These are phyloP conservation scores for Wickerhamiella occidentalis DNA, from an alignment of 805 yeast species.

Conservation along the genomic window DNA sequence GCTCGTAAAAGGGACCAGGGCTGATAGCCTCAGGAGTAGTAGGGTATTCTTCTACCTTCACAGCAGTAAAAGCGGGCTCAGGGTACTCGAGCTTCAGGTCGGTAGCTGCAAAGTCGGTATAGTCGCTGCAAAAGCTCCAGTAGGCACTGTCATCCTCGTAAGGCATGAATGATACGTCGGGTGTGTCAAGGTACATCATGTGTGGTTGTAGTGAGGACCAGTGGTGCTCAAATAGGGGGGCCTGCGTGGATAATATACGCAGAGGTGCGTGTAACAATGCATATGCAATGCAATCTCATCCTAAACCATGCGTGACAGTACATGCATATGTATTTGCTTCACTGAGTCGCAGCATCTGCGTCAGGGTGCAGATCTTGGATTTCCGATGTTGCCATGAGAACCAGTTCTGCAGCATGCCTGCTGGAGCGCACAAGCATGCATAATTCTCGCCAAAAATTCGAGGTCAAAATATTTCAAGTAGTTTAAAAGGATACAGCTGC, in stretches of 20 bases:
- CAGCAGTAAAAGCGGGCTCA: not conserved
- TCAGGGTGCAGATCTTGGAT: not conserved
- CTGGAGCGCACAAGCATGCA: constrained; percentile 1
- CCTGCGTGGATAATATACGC: constrained; percentile 2
- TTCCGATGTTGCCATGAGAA: not conserved
- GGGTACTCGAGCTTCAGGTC: not conserved
- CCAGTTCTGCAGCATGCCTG: not conserved
- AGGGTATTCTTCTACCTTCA: constrained; percentile 1
- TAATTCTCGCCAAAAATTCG: not conserved
- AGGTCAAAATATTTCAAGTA: too few relatives aligned
- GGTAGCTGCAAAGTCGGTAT: constrained; percentile 1
- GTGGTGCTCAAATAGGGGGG: not conserved
- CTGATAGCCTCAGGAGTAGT: constrained; percentile 2
- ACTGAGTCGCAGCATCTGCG: not conserved
- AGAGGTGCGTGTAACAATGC: constrained; percentile 8
- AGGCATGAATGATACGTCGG: not conserved
- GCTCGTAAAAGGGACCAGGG: not conserved
- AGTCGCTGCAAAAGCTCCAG: constrained; percentile 11
- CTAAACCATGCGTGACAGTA: not conserved
- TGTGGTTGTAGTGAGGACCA: not conserved
- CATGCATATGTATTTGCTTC: constrained; percentile 3
- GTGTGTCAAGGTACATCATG: not conserved
- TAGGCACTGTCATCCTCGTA: constrained; percentile 8
- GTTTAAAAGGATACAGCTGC: too few relatives aligned
- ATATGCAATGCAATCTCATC: constrained; percentile 10